A percentile compares a stretch with the other conserved stretches of the same genome.
phyloP scores from a whole-genome alignment of 78 protist species.

The Dictyostelium purpureum region DNA sequence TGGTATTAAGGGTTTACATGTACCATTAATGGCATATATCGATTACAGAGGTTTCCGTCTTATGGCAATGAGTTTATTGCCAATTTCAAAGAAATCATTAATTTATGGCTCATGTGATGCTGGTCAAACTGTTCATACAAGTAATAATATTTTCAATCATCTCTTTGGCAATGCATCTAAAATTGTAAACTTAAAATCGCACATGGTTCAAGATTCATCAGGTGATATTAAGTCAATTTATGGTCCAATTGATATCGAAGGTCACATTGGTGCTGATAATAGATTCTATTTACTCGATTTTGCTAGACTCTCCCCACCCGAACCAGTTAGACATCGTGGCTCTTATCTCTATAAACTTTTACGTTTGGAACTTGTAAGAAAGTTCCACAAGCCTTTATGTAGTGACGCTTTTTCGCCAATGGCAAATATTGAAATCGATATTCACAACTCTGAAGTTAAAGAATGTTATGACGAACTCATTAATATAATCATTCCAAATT shows the following conservation, averaged over 20 bases:
- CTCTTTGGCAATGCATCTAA: slow-evolving; percentile 56
- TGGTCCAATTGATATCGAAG: slow-evolving; percentile 80
- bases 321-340: slow-evolving; percentile 73
- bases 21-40: slow-evolving; percentile 82
- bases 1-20: slow-evolving; percentile 72
- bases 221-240: slow-evolving; percentile 28
- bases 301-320: slow-evolving; percentile 77
- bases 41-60: slow-evolving; percentile 83
- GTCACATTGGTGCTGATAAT: slow-evolving; percentile 72
- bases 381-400: slow-evolving; percentile 38
- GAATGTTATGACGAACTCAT: slow-evolving; percentile 29
- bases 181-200: slow-evolving; percentile 70
- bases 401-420: slow-evolving; percentile 78
- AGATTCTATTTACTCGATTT: slow-evolving; percentile 80
- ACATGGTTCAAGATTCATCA: slow-evolving; percentile 49
- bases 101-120: slow-evolving; percentile 78
- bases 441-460: slow-evolving; percentile 65
- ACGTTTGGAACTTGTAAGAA: slow-evolving; percentile 73
- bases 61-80: slow-evolving; percentile 72
- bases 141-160: slow-evolving; percentile 57
- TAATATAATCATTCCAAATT: slow-evolving; percentile 34
- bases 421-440: slow-evolving; percentile 11
- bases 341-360: slow-evolving; percentile 55
- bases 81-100: slow-evolving; percentile 55
- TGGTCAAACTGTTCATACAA: slow-evolving; percentile 77